A percentile compares a stretch with the other conserved stretches of the same genome.
These are phyloP conservation scores for Alternaria hordeiaustralica DNA, from an alignment of 2,329 filamentous ascomycete genomes.

Conservation along the genomic window DNA sequence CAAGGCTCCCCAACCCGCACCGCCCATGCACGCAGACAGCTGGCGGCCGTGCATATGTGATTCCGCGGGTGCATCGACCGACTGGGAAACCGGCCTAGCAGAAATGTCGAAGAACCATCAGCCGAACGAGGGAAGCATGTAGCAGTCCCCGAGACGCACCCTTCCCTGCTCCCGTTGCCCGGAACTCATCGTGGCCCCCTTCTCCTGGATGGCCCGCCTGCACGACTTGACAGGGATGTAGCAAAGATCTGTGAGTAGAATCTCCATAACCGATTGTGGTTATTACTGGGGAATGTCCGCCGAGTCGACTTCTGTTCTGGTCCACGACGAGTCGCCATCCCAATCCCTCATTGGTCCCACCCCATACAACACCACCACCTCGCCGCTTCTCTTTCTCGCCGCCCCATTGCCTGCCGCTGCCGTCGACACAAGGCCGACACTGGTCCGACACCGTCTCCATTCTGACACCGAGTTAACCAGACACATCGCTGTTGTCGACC, in stretches of 20 bases:
- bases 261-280: constrained; percentile 45
- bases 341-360: constrained; percentile 37
- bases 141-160: constrained; percentile 40
- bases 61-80: constrained; percentile 45
- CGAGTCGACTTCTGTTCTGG: constrained; percentile 37
- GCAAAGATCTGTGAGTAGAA: constrained; percentile 45
- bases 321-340: constrained; percentile 41
- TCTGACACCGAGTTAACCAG: neutral
- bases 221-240: constrained; percentile 43
- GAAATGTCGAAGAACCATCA: constrained; percentile 48
- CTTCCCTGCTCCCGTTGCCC: constrained; percentile 47
- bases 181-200: constrained; percentile 45
- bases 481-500: neutral
- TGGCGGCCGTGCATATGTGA: constrained; percentile 39
- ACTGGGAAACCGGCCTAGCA: constrained; percentile 39
- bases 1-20: constrained; percentile 35
- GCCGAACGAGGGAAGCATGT: constrained; percentile 50
- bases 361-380: constrained; percentile 27
- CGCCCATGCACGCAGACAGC: constrained; percentile 36
- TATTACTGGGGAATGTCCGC: constrained; percentile 50
- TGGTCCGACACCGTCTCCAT: constrained; percentile 8
- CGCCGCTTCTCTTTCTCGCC: constrained; percentile 22
- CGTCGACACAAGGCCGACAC: constrained; percentile 12
- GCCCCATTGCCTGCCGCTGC: constrained; percentile 22
- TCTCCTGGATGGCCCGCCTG: constrained; percentile 49